Percentiles rank a stretch among this genome's conserved stretches.
These are phyloP conservation scores for Monosporascus sp. DNA, from an alignment of 2,329 filamentous ascomycete species.

Conservation along the genomic window DNA sequence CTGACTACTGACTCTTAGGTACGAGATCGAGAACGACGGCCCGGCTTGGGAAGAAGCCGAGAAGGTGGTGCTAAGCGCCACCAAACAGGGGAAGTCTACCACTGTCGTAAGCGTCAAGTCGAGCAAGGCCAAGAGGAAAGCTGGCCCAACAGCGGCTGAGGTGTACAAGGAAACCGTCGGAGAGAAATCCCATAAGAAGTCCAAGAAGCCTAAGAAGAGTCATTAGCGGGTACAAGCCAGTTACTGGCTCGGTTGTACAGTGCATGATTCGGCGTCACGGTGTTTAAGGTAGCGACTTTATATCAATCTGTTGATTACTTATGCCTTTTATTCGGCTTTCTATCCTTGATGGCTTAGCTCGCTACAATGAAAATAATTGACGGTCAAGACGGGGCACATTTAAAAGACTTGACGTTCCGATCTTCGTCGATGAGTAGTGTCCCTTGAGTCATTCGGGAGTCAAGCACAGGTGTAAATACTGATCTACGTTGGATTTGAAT, in stretches of 20 bases:
- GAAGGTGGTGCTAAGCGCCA: constrained; percentile 60
- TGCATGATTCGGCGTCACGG: constrained; percentile 7
- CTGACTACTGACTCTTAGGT: constrained; percentile 35
- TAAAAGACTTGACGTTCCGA: too few species aligned
- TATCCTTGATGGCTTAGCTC: neutral
- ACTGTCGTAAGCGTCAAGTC: constrained; percentile 77
- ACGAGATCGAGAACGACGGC: constrained; percentile 59
- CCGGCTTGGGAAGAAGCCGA: constrained; percentile 67
- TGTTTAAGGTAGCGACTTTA: neutral
- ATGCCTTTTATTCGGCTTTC: neutral
- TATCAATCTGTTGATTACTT: neutral
- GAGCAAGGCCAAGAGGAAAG: constrained; percentile 73
- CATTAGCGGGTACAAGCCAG: constrained; percentile 2
- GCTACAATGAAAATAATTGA: too few species aligned
- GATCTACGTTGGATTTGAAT: too few species aligned
- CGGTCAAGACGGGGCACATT: too few species aligned
- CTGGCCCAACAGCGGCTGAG: constrained; percentile 49
- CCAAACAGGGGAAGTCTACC: constrained; percentile 50
- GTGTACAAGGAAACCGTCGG: constrained; percentile 58
- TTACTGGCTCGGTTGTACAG: neutral
- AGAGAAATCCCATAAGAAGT: constrained; percentile 41
- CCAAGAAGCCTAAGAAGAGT: constrained; percentile 50
- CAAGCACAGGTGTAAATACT: too few species aligned
- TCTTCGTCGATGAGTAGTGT: too few species aligned
- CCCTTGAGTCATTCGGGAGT: too few species aligned